Evolutionary conservation across 768 basidiomycete species (phyloP).

Genomic region (Flagelloscypha sp.): DNA sequence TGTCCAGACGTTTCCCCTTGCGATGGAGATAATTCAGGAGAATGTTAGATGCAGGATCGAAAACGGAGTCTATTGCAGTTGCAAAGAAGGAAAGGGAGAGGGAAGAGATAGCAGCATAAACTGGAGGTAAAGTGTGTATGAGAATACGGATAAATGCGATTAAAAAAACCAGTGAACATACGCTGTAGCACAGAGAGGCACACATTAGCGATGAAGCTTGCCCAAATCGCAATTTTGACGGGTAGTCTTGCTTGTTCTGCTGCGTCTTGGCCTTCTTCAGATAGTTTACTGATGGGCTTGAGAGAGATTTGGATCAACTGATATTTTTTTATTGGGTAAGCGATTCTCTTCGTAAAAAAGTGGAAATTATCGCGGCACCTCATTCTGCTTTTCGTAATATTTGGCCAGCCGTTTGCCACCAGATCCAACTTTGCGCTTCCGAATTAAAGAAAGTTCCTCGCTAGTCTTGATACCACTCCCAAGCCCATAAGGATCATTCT

Average conservation of each 20-base stretch:
- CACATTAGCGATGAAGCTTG: constrained; percentile 74
- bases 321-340: constrained; percentile 6
- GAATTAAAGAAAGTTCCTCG: constrained; percentile 55
- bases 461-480: no score
- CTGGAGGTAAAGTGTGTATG: constrained; percentile 26
- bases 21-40: constrained; percentile 72
- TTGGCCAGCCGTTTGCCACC: constrained; percentile 55
- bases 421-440: constrained; percentile 47
- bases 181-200: constrained; percentile 64
- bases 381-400: constrained; percentile 68
- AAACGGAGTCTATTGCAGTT: constrained; percentile 82
- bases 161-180: constrained; percentile 20
- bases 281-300: constrained; percentile 87
- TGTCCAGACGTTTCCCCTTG: constrained; percentile 62
- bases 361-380: constrained; percentile 38
- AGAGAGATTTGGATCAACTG: constrained; percentile 83
- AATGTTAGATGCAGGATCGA: constrained; percentile 77
- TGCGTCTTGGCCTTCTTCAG: constrained; percentile 68
- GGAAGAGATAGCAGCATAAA: constrained; percentile 88
- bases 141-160: not conserved
- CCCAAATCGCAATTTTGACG: constrained; percentile 82
- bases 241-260: constrained; percentile 15
- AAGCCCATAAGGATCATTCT: no score
- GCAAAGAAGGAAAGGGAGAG: constrained; percentile 80
- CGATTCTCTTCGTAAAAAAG: constrained; percentile 4